Conservation (phyloP, 306 rosid species). For the Begonia masoniana region DNA sequence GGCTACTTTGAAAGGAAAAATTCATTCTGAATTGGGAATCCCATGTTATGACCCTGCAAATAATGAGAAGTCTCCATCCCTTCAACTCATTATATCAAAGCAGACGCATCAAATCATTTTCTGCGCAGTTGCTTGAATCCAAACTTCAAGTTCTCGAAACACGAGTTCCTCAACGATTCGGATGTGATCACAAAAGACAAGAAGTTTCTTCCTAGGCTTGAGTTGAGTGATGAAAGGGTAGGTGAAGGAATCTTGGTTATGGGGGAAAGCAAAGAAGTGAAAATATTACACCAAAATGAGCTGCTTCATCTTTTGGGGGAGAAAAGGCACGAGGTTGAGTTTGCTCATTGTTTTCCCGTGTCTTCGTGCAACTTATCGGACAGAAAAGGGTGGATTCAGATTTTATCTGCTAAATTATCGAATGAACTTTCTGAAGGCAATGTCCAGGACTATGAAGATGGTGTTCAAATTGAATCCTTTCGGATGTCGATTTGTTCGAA, state of each 20-base stretch:
- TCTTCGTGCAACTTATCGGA: constrained; percentile 1
- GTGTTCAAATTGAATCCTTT: constrained; percentile 35
- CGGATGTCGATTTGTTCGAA: constrained; percentile 26
- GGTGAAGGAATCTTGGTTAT: constrained; percentile 49
- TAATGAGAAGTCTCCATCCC: constrained; percentile 44
- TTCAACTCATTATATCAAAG: constrained; percentile 43
- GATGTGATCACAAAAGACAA: constrained; percentile 12
- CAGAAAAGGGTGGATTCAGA: constrained; percentile 16
- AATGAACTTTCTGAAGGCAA: constrained; percentile 21
- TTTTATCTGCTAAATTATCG: constrained; percentile 20
- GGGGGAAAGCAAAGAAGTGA: constrained; percentile 42
- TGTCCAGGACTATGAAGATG: constrained; percentile 24
- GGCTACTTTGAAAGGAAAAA: constrained; percentile 58
- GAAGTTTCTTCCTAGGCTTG: constrained; percentile 21
- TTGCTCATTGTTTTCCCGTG: constrained; percentile 30
- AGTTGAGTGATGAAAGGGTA: constrained; percentile 60
- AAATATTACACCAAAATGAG: constrained; percentile 56
- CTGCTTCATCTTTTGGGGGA: constrained; percentile 46
- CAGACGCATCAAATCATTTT: constrained; percentile 40
- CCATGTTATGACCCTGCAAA: constrained; percentile 67
- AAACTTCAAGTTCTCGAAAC: constrained; percentile 51
- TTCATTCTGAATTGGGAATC: constrained; percentile 72
- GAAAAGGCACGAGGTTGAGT: constrained; percentile 29
- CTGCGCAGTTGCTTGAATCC: constrained; percentile 42
- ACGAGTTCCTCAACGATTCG: constrained; percentile 15